phyloP scores from a whole-genome alignment of 2,329 filamentous ascomycete species.

The Lecanosticta acicola region DNA sequence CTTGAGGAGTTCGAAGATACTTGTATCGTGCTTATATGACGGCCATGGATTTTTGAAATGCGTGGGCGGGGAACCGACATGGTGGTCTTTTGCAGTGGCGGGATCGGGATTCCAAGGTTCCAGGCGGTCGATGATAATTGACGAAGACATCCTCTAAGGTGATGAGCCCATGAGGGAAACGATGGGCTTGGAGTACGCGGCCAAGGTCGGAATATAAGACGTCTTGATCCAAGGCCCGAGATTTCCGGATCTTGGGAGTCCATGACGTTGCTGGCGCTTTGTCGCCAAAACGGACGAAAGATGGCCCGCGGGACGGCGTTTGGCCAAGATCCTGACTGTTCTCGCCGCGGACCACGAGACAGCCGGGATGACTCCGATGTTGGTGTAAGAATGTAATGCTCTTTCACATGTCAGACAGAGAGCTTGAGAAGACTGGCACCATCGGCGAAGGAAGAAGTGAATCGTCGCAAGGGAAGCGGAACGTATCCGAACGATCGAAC shows the following conservation, averaged over 20 bases:
- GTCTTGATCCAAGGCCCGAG: background rate
- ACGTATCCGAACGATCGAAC: background rate
- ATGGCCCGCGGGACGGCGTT: too few relatives aligned
- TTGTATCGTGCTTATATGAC: conserved; percentile 31
- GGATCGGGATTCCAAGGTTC: conserved; percentile 15
- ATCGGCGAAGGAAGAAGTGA: background rate
- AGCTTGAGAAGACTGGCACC: too few relatives aligned
- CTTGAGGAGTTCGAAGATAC: conserved; percentile 27
- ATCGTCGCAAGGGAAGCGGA: background rate
- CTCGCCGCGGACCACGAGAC: too few relatives aligned
- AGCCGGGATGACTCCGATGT: too few relatives aligned
- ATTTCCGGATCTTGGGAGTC: background rate
- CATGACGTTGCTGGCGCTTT: background rate
- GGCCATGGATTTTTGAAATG: conserved; percentile 49
- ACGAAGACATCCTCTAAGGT: conserved; percentile 4
- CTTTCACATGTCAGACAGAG: background rate
- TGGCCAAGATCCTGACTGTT: too few relatives aligned
- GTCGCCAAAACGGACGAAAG: background rate
- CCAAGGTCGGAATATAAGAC: background rate
- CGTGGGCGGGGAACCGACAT: conserved; percentile 40
- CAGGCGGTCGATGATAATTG: conserved; percentile 5
- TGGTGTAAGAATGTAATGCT: too few relatives aligned
- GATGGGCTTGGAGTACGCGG: background rate
- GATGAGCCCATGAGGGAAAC: background rate
- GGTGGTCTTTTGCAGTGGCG: conserved; percentile 32